A percentile compares a stretch with the other conserved stretches of the same genome.
Evolutionary conservation across 2,329 filamentous ascomycete species (phyloP).

Genomic region (Neonectria coccinea): DNA sequence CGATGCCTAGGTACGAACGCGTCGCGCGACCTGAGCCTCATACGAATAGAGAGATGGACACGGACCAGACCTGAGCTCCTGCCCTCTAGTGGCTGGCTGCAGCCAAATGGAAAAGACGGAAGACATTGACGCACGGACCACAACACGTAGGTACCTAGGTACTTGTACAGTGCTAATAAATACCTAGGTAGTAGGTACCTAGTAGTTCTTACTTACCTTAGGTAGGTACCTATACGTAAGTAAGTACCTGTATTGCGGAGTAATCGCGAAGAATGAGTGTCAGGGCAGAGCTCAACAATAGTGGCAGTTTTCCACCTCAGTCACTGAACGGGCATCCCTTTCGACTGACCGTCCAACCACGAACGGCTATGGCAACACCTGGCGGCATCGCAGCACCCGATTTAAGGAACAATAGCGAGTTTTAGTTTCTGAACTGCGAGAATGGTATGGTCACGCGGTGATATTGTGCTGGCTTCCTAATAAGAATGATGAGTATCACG

Average conservation of each 20-base stretch:
- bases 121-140: constrained; percentile 6
- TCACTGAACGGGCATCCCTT: background rate
- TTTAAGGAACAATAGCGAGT: background rate
- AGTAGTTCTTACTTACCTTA: no score
- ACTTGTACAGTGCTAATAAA: constrained; percentile 10
- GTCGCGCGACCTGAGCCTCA: constrained; percentile 41
- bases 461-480: background rate
- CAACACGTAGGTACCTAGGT: background rate
- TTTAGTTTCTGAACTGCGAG: background rate
- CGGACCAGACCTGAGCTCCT: constrained; percentile 5
- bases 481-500: background rate
- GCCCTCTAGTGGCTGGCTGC: constrained; percentile 1
- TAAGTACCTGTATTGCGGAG: background rate
- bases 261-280: no score
- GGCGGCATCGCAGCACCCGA: constrained; percentile 19
- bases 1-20: constrained; percentile 35
- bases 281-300: background rate
- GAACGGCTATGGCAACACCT: constrained; percentile 20
- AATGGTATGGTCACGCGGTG: background rate
- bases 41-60: constrained; percentile 9
- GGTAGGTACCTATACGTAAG: no score
- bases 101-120: constrained; percentile 3
- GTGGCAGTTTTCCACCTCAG: background rate
- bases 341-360: constrained; percentile 16
- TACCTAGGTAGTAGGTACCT: no score